Evolutionary conservation across 1,284 basidiomycete species (phyloP).

Genomic region (Malassezia obtusa): DNA sequence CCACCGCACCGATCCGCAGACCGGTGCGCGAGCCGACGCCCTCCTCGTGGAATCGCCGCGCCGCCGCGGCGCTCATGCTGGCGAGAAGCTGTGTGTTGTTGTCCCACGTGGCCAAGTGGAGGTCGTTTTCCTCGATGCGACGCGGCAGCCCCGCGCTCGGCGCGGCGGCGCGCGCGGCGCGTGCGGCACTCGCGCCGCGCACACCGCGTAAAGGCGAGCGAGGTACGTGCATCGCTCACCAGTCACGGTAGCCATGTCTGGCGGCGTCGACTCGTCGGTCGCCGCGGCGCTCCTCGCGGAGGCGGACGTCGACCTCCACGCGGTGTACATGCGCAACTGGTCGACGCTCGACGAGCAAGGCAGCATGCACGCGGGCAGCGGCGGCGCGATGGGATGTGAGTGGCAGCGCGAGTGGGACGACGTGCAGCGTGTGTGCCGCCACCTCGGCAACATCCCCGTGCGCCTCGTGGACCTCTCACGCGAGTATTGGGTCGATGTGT

Average conservation of each 20-base stretch:
- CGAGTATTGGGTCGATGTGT: slow-evolving; percentile 41
- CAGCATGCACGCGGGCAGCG: slow-evolving; percentile 49
- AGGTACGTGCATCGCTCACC: not conserved
- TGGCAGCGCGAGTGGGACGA: slow-evolving; percentile 95
- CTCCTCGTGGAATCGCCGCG: slow-evolving; percentile 37
- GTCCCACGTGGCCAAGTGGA: slow-evolving; percentile 8
- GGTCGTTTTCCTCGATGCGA: not conserved
- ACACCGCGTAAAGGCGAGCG: not conserved
- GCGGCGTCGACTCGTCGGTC: slow-evolving; percentile 77
- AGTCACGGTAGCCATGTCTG: slow-evolving; percentile 69
- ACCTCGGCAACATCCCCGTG: slow-evolving; percentile 58
- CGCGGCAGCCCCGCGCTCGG: not conserved
- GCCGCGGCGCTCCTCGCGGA: slow-evolving; percentile 30
- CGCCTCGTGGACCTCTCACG: slow-evolving; percentile 26
- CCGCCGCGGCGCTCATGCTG: slow-evolving; percentile 6
- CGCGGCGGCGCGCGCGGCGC: not conserved
- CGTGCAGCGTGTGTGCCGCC: slow-evolving; percentile 67
- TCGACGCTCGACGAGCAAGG: slow-evolving; percentile 54
- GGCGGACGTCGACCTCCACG: slow-evolving; percentile 58
- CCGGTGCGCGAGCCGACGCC: slow-evolving; percentile 44
- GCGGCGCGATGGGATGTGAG: slow-evolving; percentile 59
- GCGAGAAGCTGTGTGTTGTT: slow-evolving; percentile 2
- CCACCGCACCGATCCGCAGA: slow-evolving; percentile 28
- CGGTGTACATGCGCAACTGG: slow-evolving; percentile 95
- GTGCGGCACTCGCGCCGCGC: too few species aligned